Conservation (phyloP, 257 asterid species). For the Gardenia jasminoides region DNA sequence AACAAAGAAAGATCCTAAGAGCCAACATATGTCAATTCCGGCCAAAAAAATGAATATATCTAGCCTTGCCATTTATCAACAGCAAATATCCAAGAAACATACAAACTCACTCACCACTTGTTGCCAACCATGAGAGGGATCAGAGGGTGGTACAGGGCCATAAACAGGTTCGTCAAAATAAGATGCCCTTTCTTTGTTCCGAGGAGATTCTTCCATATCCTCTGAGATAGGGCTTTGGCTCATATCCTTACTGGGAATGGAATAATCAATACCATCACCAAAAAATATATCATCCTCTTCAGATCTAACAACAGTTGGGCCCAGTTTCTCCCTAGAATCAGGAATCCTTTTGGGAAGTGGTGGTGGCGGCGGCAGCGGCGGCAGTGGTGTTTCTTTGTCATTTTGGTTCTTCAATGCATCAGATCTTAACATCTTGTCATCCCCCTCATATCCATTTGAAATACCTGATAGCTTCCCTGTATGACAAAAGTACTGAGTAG, state of each 20-base stretch:
- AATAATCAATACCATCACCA: constrained; percentile 87
- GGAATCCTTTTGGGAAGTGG: constrained; percentile 62
- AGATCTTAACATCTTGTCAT: constrained; percentile 46
- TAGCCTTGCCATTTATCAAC: not conserved
- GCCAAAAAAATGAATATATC: not conserved
- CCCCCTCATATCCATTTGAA: constrained; percentile 59
- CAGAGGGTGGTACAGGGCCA: constrained; percentile 95
- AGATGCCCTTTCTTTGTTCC: constrained; percentile 68
- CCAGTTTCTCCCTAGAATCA: constrained; percentile 57
- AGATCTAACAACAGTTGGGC: constrained; percentile 45
- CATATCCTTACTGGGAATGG: constrained; percentile 80
- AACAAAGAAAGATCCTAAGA: not conserved
- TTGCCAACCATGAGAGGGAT: constrained; percentile 80
- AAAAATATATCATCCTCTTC: constrained; percentile 93
- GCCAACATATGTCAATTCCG: not conserved
- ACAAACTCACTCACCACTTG: constrained; percentile 52
- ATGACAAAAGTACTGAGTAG: constrained; percentile 18
- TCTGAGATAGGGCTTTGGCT: constrained; percentile 93
- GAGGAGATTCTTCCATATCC: constrained; percentile 99
- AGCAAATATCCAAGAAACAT: constrained; percentile 7
- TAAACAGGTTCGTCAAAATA: constrained; percentile 78
- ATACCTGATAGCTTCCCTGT: constrained; percentile 50
- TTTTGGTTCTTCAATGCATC: constrained; percentile 49
- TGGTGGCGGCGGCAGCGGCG: constrained; percentile 89
- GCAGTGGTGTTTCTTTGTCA: constrained; percentile 53